Base-by-base conservation (phyloP, 495 filamentous ascomycete genomes). In the Annulohypoxylon moriforme region DNA sequence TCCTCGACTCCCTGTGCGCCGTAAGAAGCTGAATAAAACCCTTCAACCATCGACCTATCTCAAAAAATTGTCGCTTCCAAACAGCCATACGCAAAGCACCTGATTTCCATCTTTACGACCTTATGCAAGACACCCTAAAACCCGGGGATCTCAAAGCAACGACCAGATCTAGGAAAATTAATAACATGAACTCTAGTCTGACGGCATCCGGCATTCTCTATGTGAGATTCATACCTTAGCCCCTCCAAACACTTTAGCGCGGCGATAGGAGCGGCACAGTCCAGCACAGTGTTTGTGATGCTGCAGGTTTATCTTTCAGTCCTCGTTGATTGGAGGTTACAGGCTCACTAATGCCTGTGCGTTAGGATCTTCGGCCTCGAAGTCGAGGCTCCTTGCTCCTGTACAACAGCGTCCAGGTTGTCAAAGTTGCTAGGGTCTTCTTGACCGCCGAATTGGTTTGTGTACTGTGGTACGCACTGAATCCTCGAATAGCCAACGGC, bases 291-390 rank as follows among this genome's bases (percentile, higher is more conserved):
- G 75, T 67, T 53, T 66, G 57, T 36, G 38, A 55, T 71, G 56
- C 69, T 77, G 75, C 75, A 77, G 70, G 70, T 75, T 77, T 77
- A 77, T 77, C 75, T 77, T 71, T 70, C 44, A 59, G 70, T 58
- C 61, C 3, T 33, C 44, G 33, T 61, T 76, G 73, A 76, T 76
- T 77, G 75, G 75, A 72, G 22, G 60, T 20, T 49, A 27, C 25
- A 50, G 64, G 20, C 38, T 40, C 59, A 65, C 69, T 72, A 72
- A 68, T 72, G 69, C 64, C 52, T 46, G 64, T 72, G 60, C 50
- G 68, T 72, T 58, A 56, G 46, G 49, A 72, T 44, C 52, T 27
- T 57, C 50, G 62, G 36, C 62, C 49, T 66, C 14, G 50, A 67
- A 29, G 58, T 67, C 52, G 63, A 67, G 58, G 64, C 69, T 67